A percentile compares a stretch with the other conserved stretches of the same genome.
Evolutionary conservation across 805 yeast species (phyloP).

Genomic region (Ogataea philodendri): DNA sequence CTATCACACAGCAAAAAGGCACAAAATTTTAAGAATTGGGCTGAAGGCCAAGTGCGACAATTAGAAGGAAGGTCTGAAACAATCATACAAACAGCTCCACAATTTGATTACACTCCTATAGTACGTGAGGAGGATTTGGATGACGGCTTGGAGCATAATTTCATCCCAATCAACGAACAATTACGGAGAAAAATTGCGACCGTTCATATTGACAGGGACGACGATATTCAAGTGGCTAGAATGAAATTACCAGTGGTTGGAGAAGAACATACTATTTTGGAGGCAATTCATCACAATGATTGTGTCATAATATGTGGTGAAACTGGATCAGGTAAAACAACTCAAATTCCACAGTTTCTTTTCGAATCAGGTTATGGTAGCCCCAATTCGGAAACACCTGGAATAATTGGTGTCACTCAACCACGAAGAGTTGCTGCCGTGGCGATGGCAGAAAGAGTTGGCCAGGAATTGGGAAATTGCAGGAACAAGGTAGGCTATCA

Average conservation of each 20-base stretch:
- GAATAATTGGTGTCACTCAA: constrained; percentile 95
- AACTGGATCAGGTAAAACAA: constrained; percentile 98
- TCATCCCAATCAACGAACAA: constrained; percentile 54
- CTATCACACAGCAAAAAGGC: constrained; percentile 47
- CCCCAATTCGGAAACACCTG: constrained; percentile 62
- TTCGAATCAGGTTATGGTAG: constrained; percentile 90
- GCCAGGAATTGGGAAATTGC: constrained; percentile 71
- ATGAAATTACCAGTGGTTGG: constrained; percentile 80
- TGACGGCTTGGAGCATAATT: constrained; percentile 61
- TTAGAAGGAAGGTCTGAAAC: constrained; percentile 57
- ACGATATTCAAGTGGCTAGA: constrained; percentile 64
- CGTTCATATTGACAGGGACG: constrained; percentile 65
- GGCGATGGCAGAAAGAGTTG: constrained; percentile 82
- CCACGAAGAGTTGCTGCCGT: constrained; percentile 94
- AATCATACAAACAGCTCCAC: constrained; percentile 50
- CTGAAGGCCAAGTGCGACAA: constrained; percentile 64
- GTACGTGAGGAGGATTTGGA: constrained; percentile 70
- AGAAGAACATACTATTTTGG: constrained; percentile 93
- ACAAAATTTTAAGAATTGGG: constrained; percentile 83
- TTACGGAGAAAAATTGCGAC: constrained; percentile 59
- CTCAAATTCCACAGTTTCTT: constrained; percentile 95
- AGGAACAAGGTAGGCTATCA: constrained; percentile 73
- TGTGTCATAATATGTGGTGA: constrained; percentile 93
- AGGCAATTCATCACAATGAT: constrained; percentile 89
- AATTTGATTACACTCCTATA: constrained; percentile 50